These are phyloP conservation scores for Lactarius hatsudake DNA, from an alignment of 768 basidiomycete genomes.

Conservation along the genomic window DNA sequence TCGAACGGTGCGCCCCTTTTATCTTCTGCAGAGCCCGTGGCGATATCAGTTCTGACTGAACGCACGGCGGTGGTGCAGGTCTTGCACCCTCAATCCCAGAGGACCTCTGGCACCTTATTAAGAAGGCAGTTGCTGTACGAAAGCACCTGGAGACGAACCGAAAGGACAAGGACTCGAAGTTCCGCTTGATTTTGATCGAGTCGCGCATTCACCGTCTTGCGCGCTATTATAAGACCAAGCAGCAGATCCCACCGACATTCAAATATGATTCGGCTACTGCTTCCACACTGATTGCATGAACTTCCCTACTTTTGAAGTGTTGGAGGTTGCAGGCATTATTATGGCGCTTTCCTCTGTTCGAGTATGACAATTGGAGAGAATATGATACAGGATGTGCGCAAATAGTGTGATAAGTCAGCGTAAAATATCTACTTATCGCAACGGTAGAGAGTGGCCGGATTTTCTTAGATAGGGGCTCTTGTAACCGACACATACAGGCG, in stretches of 20 bases:
- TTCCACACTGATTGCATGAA: slow-evolving; percentile 82
- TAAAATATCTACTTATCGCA: no score
- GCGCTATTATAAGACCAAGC: slow-evolving; percentile 98
- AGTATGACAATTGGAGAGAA: slow-evolving; percentile 22
- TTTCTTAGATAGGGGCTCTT: no score
- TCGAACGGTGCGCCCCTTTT: slow-evolving; percentile 64
- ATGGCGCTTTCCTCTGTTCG: slow-evolving; percentile 19
- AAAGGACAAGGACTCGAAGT: slow-evolving; percentile 98
- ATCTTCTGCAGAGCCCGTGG: neutral
- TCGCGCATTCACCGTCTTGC: slow-evolving; percentile 97
- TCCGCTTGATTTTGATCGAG: slow-evolving; percentile 98
- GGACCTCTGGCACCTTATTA: slow-evolving; percentile 99
- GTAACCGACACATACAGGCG: no score
- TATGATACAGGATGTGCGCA: slow-evolving; percentile 3
- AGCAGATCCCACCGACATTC: slow-evolving; percentile 97
- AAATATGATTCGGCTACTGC: slow-evolving; percentile 97
- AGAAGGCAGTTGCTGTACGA: slow-evolving; percentile 99
- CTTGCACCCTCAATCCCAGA: slow-evolving; percentile 97
- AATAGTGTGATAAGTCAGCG: neutral
- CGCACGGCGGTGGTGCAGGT: slow-evolving; percentile 54
- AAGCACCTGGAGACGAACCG: slow-evolving; percentile 98
- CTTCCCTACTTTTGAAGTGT: neutral
- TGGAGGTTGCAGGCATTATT: slow-evolving; percentile 2
- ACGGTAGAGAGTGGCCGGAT: no score
- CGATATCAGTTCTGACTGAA: slow-evolving; percentile 2